Evolutionary conservation across 768 basidiomycete species (phyloP).

Genomic region (Paxillus rubicundulus): DNA sequence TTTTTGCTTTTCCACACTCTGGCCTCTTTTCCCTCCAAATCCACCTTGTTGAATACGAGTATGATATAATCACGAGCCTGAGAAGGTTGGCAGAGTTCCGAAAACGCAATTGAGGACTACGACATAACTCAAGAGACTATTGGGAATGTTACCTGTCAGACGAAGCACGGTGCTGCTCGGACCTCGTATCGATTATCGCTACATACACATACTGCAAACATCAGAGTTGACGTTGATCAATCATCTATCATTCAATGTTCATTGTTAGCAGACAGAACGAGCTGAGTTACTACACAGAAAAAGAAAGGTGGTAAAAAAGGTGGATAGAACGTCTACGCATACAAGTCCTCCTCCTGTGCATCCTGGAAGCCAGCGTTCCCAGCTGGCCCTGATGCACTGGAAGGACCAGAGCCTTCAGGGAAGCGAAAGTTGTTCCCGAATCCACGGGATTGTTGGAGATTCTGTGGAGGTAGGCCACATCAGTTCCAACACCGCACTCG

Average conservation of each 20-base stretch:
- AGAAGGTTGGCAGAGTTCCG: too few relatives aligned
- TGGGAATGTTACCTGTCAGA: too few relatives aligned
- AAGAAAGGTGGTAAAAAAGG: not conserved
- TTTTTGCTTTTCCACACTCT: too few relatives aligned
- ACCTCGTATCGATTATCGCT: not conserved
- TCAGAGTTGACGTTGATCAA: not conserved
- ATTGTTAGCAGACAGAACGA: not conserved
- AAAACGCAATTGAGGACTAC: too few relatives aligned
- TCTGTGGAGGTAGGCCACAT: slow-evolving; percentile 44
- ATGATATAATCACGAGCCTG: too few relatives aligned
- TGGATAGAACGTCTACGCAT: slow-evolving; percentile 50
- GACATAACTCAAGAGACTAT: too few relatives aligned
- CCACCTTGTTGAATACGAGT: too few relatives aligned
- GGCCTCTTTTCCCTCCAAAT: too few relatives aligned
- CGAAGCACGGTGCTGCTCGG: not conserved
- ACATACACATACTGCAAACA: not conserved
- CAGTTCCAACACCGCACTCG: not conserved
- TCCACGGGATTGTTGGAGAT: slow-evolving; percentile 85
- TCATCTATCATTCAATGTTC: not conserved
- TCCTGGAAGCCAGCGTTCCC: slow-evolving; percentile 81
- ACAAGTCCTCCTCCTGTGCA: slow-evolving; percentile 85
- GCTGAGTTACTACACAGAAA: too few relatives aligned
- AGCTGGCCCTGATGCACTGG: slow-evolving; percentile 39
- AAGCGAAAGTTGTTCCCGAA: slow-evolving; percentile 98
- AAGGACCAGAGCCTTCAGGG: slow-evolving; percentile 66